Conservation (phyloP, 1,284 basidiomycete species). For the Pseudozyma thailandica region DNA sequence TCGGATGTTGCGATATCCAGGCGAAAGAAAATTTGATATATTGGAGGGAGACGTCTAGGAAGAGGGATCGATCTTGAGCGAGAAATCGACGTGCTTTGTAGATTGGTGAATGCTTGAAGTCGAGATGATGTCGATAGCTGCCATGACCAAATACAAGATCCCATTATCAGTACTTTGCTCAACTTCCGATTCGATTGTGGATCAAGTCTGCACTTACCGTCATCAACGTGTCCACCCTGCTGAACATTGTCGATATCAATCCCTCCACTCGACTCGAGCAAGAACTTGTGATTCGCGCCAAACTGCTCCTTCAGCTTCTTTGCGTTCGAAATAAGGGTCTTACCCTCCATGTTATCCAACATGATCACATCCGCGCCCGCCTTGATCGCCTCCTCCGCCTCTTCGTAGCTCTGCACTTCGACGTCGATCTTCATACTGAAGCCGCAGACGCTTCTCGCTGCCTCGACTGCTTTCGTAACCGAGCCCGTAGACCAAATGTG, state of each 20-base stretch:
- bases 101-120: constrained; percentile 66
- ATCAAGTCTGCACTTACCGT: constrained; percentile 12
- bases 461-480: constrained; percentile 85
- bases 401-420: constrained; percentile 86
- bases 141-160: not conserved
- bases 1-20: not conserved
- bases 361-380: constrained; percentile 97
- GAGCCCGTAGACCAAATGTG: constrained; percentile 98
- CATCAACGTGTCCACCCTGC: constrained; percentile 56
- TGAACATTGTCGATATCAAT: constrained; percentile 62
- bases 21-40: not conserved
- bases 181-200: not conserved
- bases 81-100: constrained; percentile 66
- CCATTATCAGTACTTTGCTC: constrained; percentile 1
- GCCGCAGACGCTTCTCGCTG: constrained; percentile 87
- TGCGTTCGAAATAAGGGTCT: constrained; percentile 56
- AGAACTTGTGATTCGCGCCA: constrained; percentile 38
- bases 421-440: constrained; percentile 94
- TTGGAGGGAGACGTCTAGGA: constrained; percentile 20
- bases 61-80: constrained; percentile 63
- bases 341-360: constrained; percentile 76
- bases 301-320: constrained; percentile 49
- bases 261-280: constrained; percentile 63
- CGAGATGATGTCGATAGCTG: constrained; percentile 65
- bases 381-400: constrained; percentile 93